Percentiles rank a stretch among this genome's conserved stretches.
Evolutionary conservation across 1,284 basidiomycete genomes (phyloP).

Genomic region (Irpex sp.): DNA sequence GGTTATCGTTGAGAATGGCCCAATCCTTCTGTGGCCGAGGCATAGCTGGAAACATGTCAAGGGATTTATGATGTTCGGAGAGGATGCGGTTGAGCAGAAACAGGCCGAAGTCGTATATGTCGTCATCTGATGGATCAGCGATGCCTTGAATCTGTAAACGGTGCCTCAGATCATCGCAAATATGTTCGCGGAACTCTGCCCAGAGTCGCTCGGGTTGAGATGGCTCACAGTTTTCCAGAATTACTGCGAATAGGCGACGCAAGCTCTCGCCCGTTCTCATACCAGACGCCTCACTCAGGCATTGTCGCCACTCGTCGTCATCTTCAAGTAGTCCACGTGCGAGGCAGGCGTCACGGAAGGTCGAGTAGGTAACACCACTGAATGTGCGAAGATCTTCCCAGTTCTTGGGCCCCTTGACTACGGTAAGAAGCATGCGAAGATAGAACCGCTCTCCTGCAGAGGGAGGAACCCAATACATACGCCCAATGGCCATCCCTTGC

Average conservation of each 20-base stretch:
- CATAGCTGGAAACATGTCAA: not conserved
- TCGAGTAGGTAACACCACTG: not conserved
- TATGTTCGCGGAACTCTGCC: not conserved
- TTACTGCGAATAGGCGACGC: not conserved
- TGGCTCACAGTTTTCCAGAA: not conserved
- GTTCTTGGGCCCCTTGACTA: conserved; percentile 17
- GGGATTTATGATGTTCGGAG: not conserved
- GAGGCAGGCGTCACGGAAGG: not conserved
- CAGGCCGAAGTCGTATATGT: not conserved
- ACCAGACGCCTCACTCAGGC: conserved; percentile 17
- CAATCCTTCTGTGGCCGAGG: not conserved
- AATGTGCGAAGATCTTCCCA: not conserved
- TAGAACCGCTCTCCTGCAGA: conserved; percentile 29
- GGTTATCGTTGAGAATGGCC: not conserved
- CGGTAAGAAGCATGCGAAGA: conserved; percentile 28
- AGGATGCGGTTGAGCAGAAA: not conserved
- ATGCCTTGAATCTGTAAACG: not conserved
- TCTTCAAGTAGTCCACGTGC: conserved; percentile 35
- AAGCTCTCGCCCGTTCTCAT: not conserved
- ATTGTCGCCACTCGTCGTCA: conserved; percentile 38
- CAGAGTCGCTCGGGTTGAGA: not conserved
- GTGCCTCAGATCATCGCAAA: not conserved
- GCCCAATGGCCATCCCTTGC: conserved; percentile 22
- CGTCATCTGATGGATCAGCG: not conserved
- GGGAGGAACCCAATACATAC: conserved; percentile 26